Evolutionary conservation across 495 filamentous ascomycete genomes (phyloP).

Genomic region (Podospora tetraspora): DNA sequence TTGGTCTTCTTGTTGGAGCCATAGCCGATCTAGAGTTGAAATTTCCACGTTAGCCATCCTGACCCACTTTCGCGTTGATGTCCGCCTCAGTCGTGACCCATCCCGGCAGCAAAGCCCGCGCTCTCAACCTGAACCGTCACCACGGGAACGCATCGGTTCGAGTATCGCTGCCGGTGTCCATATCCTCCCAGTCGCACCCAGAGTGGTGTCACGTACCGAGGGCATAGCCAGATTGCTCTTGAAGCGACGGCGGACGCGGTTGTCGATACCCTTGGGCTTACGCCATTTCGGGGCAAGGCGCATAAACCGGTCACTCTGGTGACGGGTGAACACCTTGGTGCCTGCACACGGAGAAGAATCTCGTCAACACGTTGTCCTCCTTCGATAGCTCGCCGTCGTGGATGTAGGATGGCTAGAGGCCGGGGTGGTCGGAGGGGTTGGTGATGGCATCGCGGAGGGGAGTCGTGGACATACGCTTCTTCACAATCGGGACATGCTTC

Average conservation of each 20-base stretch:
- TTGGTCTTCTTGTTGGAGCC: constrained; percentile 98
- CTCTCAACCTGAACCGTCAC: not conserved
- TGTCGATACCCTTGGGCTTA: constrained; percentile 99
- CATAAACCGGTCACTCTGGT: constrained; percentile 95
- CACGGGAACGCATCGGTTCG: not conserved
- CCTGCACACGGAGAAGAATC: constrained; percentile 43
- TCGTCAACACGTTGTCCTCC: constrained; percentile 20
- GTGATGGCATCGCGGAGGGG: constrained; percentile 13
- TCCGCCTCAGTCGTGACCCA: not conserved
- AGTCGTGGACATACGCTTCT: constrained; percentile 78
- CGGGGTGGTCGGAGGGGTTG: constrained; percentile 9
- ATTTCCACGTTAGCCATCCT: constrained; percentile 20
- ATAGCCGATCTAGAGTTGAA: constrained; percentile 73
- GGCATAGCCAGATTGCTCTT: constrained; percentile 95
- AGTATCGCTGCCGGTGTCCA: not conserved
- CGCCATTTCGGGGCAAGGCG: constrained; percentile 82
- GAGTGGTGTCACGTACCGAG: constrained; percentile 63
- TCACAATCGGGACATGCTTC: constrained; percentile 98
- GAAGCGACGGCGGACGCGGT: constrained; percentile 79
- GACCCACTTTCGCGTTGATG: not conserved
- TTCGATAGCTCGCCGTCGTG: constrained; percentile 2
- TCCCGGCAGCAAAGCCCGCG: not conserved
- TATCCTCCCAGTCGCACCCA: not conserved
- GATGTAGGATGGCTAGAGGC: not conserved
- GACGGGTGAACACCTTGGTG: constrained; percentile 86